These are phyloP conservation scores for Nymphaea thermarum DNA, from an alignment of 164 flowering plant genomes.

Conservation along the genomic window DNA sequence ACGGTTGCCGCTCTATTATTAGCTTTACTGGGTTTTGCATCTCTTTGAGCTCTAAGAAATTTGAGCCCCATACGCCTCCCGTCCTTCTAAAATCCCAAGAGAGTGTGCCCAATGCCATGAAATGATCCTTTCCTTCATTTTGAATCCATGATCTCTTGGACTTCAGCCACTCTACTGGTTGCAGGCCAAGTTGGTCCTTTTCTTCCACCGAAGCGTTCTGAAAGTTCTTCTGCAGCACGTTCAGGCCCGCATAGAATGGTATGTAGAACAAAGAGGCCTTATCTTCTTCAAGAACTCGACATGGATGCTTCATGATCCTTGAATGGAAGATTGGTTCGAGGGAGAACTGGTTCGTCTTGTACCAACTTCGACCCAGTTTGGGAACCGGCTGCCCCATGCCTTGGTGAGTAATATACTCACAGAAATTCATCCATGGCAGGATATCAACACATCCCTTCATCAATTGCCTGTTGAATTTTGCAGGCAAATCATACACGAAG, in stretches of 20 bases:
- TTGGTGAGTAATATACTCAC: slow-evolving; percentile 36
- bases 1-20: slow-evolving; percentile 67
- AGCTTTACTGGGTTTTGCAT: slow-evolving; percentile 63
- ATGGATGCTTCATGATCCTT: slow-evolving; percentile 50
- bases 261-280: slow-evolving; percentile 70
- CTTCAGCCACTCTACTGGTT: slow-evolving; percentile 49
- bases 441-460: slow-evolving; percentile 38
- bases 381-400: slow-evolving; percentile 48
- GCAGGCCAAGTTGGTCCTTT: slow-evolving; percentile 36
- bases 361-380: slow-evolving; percentile 59
- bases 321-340: slow-evolving; percentile 71
- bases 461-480: slow-evolving; percentile 63
- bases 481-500: slow-evolving; percentile 65
- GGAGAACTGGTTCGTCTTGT: slow-evolving; percentile 55
- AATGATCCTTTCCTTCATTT: slow-evolving; percentile 58
- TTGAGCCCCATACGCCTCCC: slow-evolving; percentile 38
- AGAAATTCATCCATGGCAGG: slow-evolving; percentile 45
- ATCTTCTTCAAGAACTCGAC: slow-evolving; percentile 39
- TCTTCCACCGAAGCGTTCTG: slow-evolving; percentile 39
- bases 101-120: slow-evolving; percentile 69
- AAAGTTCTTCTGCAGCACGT: slow-evolving; percentile 64
- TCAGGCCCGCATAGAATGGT: slow-evolving; percentile 68
- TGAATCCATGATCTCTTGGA: slow-evolving; percentile 27
- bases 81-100: slow-evolving; percentile 78
- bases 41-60: slow-evolving; percentile 35